phyloP scores from a whole-genome alignment of 2,329 filamentous ascomycete genomes.

The Aspergillus japonicus region DNA sequence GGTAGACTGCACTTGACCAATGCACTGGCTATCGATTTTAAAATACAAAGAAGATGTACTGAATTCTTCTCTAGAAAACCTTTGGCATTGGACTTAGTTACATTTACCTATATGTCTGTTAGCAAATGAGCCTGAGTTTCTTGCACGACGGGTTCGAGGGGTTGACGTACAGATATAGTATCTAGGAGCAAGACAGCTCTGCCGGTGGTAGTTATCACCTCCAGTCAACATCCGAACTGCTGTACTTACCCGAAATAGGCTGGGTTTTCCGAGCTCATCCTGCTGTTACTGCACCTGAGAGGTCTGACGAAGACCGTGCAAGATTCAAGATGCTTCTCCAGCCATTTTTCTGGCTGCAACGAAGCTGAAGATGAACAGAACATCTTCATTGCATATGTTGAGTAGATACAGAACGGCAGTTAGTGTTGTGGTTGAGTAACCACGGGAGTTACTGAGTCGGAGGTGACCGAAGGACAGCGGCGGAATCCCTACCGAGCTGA shows the following conservation, averaged over 20 bases:
- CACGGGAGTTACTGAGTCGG: conserved; percentile 5
- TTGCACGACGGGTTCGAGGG: background rate
- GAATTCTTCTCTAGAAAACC: background rate
- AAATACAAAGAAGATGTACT: background rate
- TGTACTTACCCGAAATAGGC: background rate
- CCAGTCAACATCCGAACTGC: too few relatives aligned
- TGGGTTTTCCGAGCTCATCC: background rate
- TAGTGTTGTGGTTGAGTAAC: too few relatives aligned
- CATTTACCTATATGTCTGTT: background rate
- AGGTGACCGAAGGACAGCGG: conserved; percentile 15
- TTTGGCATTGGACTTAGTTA: background rate
- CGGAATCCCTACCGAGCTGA: background rate
- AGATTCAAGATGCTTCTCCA: too few relatives aligned
- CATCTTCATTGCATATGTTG: too few relatives aligned
- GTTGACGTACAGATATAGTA: background rate
- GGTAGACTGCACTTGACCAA: background rate
- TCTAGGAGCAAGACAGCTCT: background rate
- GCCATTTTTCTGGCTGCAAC: background rate
- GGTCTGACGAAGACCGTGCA: background rate
- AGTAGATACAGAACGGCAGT: too few relatives aligned
- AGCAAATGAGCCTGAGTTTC: background rate
- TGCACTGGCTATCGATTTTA: background rate
- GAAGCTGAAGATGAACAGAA: background rate
- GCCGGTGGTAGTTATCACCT: background rate
- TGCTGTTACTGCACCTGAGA: background rate